A percentile compares a stretch with the other conserved stretches of the same genome.
Conservation (phyloP, 768 basidiomycete species). For the Suillus hirtellus region DNA sequence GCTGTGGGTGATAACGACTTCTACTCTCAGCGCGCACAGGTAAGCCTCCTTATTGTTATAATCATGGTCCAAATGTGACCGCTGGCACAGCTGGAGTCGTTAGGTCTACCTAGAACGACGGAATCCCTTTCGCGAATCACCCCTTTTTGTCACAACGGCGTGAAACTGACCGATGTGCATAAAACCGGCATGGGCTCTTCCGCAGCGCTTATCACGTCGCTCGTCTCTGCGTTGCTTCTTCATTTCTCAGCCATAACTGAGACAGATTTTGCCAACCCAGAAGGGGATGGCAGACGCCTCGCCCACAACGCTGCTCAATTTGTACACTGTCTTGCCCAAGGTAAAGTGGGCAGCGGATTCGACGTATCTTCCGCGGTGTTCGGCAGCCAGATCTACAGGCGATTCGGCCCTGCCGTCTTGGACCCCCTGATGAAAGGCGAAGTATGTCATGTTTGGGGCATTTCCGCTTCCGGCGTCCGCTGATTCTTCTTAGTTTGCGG, state of each 20-base stretch:
- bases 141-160: slow-evolving; percentile 74
- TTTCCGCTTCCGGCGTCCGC: neutral
- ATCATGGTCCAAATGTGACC: slow-evolving; percentile 4
- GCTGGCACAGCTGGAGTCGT: slow-evolving; percentile 55
- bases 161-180: slow-evolving; percentile 78
- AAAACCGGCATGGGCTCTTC: slow-evolving; percentile 98
- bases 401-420: slow-evolving; percentile 77
- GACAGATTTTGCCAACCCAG: slow-evolving; percentile 45
- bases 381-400: slow-evolving; percentile 90
- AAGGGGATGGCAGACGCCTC: slow-evolving; percentile 52
- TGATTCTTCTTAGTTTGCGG: slow-evolving; percentile 16
- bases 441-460: slow-evolving; percentile 19
- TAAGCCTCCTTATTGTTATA: slow-evolving; percentile 33
- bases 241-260: slow-evolving; percentile 65
- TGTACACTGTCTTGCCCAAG: slow-evolving; percentile 94
- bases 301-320: slow-evolving; percentile 95
- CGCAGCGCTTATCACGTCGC: slow-evolving; percentile 94
- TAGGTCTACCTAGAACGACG: slow-evolving; percentile 62
- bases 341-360: slow-evolving; percentile 97
- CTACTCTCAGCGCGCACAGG: slow-evolving; percentile 91
- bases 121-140: slow-evolving; percentile 66
- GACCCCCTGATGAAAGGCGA: slow-evolving; percentile 58
- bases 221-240: slow-evolving; percentile 82
- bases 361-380: slow-evolving; percentile 93
- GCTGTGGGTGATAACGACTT: slow-evolving; percentile 97